These are phyloP conservation scores for Aureobasidium zeae DNA, from an alignment of 2,329 filamentous ascomycete species.

Conservation along the genomic window DNA sequence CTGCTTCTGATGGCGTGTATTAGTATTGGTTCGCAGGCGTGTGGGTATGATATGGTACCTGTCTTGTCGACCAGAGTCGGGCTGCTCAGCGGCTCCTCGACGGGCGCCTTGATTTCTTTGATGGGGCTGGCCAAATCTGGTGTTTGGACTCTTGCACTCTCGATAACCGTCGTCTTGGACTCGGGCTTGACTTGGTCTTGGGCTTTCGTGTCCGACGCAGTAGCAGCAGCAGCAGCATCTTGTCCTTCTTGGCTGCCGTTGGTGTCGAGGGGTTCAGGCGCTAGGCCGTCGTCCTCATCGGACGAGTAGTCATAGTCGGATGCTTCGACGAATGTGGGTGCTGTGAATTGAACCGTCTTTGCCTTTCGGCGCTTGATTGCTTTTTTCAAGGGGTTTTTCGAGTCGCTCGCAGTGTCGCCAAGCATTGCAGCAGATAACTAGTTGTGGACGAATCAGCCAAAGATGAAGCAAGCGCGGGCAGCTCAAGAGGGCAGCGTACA, in stretches of 20 bases:
- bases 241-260: neutral
- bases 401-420: slow-evolving; percentile 65
- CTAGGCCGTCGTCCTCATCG: slow-evolving; percentile 38
- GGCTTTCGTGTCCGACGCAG: neutral
- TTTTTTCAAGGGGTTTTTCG: slow-evolving; percentile 73
- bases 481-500: too few species aligned
- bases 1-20: too few species aligned
- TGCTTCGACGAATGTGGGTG: slow-evolving; percentile 80
- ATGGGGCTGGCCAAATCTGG: slow-evolving; percentile 15
- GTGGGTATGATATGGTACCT: slow-evolving; percentile 16
- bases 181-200: neutral
- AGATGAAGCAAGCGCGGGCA: too few species aligned
- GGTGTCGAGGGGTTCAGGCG: slow-evolving; percentile 17
- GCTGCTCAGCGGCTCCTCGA: slow-evolving; percentile 25
- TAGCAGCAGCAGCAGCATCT: too few species aligned
- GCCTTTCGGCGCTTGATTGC: slow-evolving; percentile 72
- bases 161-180: slow-evolving; percentile 1
- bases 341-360: slow-evolving; percentile 78
- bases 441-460: slow-evolving; percentile 22
- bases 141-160: slow-evolving; percentile 8
- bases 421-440: slow-evolving; percentile 63
- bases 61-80: slow-evolving; percentile 25
- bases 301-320: slow-evolving; percentile 78
- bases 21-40: too few species aligned
- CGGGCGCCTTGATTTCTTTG: slow-evolving; percentile 21